A percentile compares a stretch with the other conserved stretches of the same genome.
Conservation (phyloP, 108 stramenopile species). For the Pseudonitzschia pungens region DNA sequence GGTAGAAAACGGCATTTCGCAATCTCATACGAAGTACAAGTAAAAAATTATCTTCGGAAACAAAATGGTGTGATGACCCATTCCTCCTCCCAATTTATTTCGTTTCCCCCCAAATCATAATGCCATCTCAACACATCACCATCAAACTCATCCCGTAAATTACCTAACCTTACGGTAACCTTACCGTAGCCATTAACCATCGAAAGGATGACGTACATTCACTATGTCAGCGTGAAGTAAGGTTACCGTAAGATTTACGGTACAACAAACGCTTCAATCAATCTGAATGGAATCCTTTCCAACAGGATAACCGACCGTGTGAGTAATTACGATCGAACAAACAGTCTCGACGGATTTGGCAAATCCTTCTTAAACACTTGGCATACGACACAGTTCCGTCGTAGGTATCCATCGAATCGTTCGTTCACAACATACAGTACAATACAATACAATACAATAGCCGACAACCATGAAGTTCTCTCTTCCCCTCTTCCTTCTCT, state of each 20-base stretch:
- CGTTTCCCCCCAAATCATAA: too few relatives aligned
- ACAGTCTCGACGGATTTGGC: too few relatives aligned
- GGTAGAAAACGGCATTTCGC: too few relatives aligned
- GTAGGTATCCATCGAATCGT: background rate
- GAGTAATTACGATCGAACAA: too few relatives aligned
- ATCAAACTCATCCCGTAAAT: too few relatives aligned
- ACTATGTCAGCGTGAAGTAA: background rate
- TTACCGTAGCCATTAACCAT: background rate
- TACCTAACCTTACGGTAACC: too few relatives aligned
- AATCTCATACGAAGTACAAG: too few relatives aligned
- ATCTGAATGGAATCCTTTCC: background rate
- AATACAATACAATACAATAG: background rate
- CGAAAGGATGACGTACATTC: background rate
- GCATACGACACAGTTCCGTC: background rate
- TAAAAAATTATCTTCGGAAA: too few relatives aligned
- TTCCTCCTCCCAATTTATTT: too few relatives aligned
- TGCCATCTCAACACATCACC: too few relatives aligned
- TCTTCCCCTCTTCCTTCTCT: conserved; percentile 11
- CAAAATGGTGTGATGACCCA: too few relatives aligned
- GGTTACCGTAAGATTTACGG: background rate
- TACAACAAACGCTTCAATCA: background rate
- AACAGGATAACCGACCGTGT: background rate
- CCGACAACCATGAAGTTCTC: conserved; percentile 26
- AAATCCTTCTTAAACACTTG: background rate
- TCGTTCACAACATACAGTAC: background rate